Percentiles rank a stretch among this genome's conserved stretches.
phyloP scores from a whole-genome alignment of 164 flowering plant species.

The Magnolia officinalis region DNA sequence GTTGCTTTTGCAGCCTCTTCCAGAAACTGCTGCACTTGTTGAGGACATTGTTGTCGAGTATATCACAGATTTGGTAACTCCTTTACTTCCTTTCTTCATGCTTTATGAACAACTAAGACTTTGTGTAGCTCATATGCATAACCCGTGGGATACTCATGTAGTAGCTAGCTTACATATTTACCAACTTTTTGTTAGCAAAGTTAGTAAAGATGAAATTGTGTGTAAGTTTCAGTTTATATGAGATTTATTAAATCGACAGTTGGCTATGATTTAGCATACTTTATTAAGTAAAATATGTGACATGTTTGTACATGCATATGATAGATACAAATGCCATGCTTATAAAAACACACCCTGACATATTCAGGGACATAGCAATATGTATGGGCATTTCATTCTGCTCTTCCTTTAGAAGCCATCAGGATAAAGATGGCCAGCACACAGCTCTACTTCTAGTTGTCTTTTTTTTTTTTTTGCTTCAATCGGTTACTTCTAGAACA shows the following conservation, averaged over 20 bases:
- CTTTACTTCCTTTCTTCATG: not conserved
- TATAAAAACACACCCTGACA: not conserved
- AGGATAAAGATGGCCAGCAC: no score
- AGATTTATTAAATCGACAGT: no score
- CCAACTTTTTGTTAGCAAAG: not conserved
- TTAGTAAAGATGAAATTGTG: not conserved
- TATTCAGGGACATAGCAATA: not conserved
- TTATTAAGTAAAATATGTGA: no score
- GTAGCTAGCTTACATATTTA: not conserved
- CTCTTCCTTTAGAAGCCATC: no score
- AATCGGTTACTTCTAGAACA: no score
- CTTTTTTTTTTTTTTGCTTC: no score
- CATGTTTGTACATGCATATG: no score
- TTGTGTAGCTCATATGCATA: not conserved
- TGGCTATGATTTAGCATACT: no score
- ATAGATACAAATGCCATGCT: no score
- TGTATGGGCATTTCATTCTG: no score
- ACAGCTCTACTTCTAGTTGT: no score
- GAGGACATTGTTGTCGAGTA: slow-evolving; percentile 97
- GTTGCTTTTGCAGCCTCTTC: slow-evolving; percentile 65
- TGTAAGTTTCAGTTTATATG: no score
- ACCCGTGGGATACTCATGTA: not conserved
- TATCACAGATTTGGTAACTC: slow-evolving; percentile 76
- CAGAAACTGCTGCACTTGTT: slow-evolving; percentile 78
- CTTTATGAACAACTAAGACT: slow-evolving; percentile 3